Percentiles rank a stretch among this genome's conserved stretches.
These are phyloP conservation scores for Metarhizium album DNA, from an alignment of 2,329 filamentous ascomycete species.

Conservation along the genomic window DNA sequence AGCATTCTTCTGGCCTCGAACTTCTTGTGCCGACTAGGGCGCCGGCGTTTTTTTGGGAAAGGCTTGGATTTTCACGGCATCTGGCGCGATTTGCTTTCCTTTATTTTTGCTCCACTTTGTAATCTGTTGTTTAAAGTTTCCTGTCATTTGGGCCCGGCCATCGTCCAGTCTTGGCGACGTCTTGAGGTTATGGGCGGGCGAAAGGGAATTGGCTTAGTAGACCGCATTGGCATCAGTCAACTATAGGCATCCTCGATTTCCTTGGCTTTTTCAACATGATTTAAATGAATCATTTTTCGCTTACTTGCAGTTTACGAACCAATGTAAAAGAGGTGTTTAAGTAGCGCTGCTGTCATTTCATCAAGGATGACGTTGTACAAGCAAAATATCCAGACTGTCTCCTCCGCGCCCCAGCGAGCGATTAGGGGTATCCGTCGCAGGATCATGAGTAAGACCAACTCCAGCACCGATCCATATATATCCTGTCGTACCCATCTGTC, in stretches of 20 bases:
- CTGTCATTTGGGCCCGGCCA: neutral
- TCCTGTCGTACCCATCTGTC: neutral
- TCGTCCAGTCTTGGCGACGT: constrained; percentile 1
- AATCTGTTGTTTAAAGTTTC: neutral
- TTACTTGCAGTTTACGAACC: neutral
- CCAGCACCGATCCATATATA: neutral
- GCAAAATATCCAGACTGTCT: neutral
- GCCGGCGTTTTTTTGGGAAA: constrained; percentile 24
- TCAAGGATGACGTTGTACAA: neutral
- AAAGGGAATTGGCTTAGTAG: neutral
- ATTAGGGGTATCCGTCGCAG: constrained; percentile 12
- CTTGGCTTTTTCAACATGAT: neutral
- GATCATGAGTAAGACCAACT: constrained; percentile 3
- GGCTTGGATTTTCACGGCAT: constrained; percentile 14
- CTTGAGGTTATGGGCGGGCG: neutral
- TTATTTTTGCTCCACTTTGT: constrained; percentile 6
- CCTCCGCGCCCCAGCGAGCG: constrained; percentile 8
- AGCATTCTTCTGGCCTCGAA: constrained; percentile 15
- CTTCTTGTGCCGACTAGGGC: constrained; percentile 13
- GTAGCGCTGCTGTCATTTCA: neutral
- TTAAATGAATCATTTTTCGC: neutral
- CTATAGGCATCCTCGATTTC: neutral
- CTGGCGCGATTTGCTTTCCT: constrained; percentile 20
- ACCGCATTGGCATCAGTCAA: neutral
- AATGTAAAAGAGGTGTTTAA: neutral